phyloP scores from a whole-genome alignment of 1,139 yeast species.

The Kodamaea ohmeri region DNA sequence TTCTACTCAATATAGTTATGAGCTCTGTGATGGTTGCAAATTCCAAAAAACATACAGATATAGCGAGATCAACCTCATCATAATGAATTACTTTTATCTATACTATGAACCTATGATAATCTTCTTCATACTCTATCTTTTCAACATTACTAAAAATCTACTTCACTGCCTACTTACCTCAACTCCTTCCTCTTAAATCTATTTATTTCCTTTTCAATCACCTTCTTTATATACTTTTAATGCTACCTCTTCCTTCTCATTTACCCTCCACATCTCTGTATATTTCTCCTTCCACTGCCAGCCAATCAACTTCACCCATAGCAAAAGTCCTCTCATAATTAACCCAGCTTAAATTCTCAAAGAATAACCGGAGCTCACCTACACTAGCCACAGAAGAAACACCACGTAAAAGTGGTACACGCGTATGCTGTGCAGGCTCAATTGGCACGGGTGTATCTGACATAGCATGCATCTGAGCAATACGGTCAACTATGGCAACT shows the following conservation, averaged over 20 bases:
- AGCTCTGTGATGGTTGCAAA: no score
- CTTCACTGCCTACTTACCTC: no score
- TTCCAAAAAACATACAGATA: no score
- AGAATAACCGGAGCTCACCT: slow-evolving; percentile 61
- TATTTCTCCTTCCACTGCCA: slow-evolving; percentile 52
- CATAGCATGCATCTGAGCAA: slow-evolving; percentile 43
- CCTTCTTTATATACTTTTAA: not conserved
- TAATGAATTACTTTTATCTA: no score
- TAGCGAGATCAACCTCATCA: no score
- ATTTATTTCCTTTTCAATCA: not conserved
- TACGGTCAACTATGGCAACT: slow-evolving; percentile 48
- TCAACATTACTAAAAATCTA: not conserved
- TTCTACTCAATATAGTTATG: no score
- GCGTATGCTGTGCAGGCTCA: slow-evolving; percentile 22
- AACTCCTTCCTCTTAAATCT: no score
- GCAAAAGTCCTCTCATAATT: slow-evolving; percentile 73
- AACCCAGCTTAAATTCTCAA: slow-evolving; percentile 65
- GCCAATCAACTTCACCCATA: slow-evolving; percentile 47
- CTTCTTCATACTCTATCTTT: no score
- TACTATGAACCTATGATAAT: no score
- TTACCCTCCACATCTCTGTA: not conserved
- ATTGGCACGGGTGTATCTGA: slow-evolving; percentile 34
- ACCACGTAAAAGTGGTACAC: slow-evolving; percentile 49
- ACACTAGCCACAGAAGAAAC: slow-evolving; percentile 42
- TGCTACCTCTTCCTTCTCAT: not conserved